Evolutionary conservation across 1,284 basidiomycete species (phyloP).

Genomic region (Sutorius eximius): DNA sequence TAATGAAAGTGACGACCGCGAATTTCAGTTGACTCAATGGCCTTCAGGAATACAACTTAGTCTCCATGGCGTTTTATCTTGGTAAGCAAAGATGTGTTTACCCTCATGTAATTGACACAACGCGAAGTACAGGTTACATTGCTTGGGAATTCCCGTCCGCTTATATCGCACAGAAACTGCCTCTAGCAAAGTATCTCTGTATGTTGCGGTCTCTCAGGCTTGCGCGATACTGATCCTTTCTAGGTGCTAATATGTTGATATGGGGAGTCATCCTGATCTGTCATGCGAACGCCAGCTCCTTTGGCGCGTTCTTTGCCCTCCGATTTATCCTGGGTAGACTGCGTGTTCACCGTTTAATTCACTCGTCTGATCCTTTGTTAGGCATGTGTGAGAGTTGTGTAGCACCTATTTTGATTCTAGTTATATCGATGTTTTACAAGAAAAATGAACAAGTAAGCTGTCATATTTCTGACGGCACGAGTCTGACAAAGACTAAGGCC

Average conservation of each 20-base stretch:
- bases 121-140: not conserved
- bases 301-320: not conserved
- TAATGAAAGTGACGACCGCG: not conserved
- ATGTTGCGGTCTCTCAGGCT: not conserved
- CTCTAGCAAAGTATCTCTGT: not conserved
- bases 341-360: not conserved
- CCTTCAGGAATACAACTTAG: not conserved
- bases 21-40: not conserved
- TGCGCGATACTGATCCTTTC: not conserved
- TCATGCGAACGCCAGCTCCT: not conserved
- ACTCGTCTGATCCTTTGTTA: not conserved
- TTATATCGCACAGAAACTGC: not conserved
- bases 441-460: not conserved
- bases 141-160: not conserved
- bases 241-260: not conserved
- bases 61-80: not conserved
- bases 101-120: not conserved
- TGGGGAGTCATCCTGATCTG: not conserved
- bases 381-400: not conserved
- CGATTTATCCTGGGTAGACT: not conserved
- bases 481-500: not conserved
- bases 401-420: not conserved
- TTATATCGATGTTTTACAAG: not conserved
- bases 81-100: not conserved
- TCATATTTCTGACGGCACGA: not conserved